Evolutionary conservation across 108 stramenopile genomes (phyloP), one percentile per base, ranked within the genome.

Genomic region (Aurantiochytrium sp.): DNA sequence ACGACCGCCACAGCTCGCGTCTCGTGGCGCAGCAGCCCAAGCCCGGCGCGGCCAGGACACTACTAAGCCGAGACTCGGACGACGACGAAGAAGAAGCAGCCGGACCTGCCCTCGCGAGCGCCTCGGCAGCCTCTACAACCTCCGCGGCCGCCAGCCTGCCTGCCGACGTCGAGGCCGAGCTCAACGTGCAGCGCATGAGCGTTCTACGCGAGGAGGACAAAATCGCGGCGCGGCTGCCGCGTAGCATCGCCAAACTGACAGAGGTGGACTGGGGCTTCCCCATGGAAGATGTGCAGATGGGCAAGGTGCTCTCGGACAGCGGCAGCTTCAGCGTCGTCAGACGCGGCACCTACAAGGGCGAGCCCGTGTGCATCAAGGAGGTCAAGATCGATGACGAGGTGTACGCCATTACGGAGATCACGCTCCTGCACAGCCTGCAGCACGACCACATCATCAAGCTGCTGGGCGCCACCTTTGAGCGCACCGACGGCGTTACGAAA

Each of bases 361-460:
- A 48, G 39, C 21, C 39, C 8, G 73, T 81, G 12, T 81, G 73
- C 45, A 24, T 81, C n/a, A 81, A 81, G 73, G 73, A 81, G 39
- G 73, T 81, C n/a, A 41, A 81, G 45, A 48, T 48, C 42, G 73
- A 81, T 24, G 73, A 81, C 2, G 73, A 41, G 42, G 73, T 81
- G 12, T 81, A 81, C 73, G 73, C 73, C n/a, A 48, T 48, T 17
- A 81, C 73, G 17, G 73, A 81, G 24, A 81, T 81, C 73, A 48
- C 73, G 39, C 73, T 81, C 24, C 39, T 81, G n/a, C 39, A 81
- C 19, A 48, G 45, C 24, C 73, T 81, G 27, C 6, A 41, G 45
- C 73, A 81, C 45, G 42, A 41, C 12, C 39, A 48, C 42, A 48
- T 81, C 27, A 17, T 81, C 2, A 3, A 81, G 30, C 73, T 81